phyloP scores from a whole-genome alignment of 73 alveolate species.

The Paramecium sonneborni region DNA sequence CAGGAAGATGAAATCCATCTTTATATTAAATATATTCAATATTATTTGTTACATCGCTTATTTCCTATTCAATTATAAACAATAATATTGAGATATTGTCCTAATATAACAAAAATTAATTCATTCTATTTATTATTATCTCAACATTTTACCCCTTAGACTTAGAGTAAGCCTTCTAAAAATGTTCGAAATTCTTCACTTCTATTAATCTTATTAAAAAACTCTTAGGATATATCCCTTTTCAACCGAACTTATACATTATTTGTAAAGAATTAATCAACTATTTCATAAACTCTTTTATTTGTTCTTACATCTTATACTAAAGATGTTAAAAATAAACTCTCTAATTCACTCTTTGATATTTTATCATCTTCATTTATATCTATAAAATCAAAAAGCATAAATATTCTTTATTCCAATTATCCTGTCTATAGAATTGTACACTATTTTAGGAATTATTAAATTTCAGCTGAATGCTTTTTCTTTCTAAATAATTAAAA shows the following conservation, averaged over 20 bases:
- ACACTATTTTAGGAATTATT: background rate
- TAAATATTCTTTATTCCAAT: background rate
- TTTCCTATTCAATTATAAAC: no score
- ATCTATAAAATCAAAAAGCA: background rate
- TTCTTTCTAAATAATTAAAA: background rate
- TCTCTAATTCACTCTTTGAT: background rate
- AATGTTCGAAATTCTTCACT: background rate
- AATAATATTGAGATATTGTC: no score
- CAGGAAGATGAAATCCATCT: slow-evolving; percentile 53
- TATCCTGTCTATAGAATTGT: background rate
- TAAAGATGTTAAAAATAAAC: background rate
- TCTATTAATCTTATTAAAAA: background rate
- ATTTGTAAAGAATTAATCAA: background rate
- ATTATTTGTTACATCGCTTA: background rate
- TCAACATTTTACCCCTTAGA: background rate
- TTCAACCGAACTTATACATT: background rate
- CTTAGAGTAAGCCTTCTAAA: background rate
- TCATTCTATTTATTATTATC: no score
- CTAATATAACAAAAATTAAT: no score
- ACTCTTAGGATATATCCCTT: background rate
- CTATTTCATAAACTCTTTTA: background rate
- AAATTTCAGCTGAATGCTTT: background rate
- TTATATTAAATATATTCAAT: background rate
- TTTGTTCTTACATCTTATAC: background rate
- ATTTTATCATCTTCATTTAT: background rate